These are phyloP conservation scores for Thymus quinquecostatus DNA, from an alignment of 257 asterid genomes.

Conservation along the genomic window DNA sequence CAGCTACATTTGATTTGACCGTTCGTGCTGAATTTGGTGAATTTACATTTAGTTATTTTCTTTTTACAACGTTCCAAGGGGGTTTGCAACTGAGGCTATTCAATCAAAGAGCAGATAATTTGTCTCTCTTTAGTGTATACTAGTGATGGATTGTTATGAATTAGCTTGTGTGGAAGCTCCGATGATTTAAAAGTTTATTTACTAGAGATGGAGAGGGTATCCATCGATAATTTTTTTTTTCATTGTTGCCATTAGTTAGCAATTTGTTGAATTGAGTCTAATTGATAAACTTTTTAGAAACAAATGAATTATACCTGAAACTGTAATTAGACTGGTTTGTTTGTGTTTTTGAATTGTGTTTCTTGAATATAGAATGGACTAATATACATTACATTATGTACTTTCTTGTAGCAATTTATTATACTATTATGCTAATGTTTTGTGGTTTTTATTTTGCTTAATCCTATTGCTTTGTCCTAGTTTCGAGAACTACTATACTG, in stretches of 20 bases:
- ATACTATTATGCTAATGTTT: neutral
- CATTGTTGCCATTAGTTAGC: constrained; percentile 1
- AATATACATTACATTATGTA: neutral
- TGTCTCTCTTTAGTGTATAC: neutral
- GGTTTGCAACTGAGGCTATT: neutral
- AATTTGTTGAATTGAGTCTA: neutral
- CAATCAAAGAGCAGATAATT: neutral
- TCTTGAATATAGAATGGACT: constrained; percentile 3
- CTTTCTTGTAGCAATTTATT: neutral
- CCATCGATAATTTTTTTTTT: neutral
- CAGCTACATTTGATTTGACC: neutral
- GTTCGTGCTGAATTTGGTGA: constrained; percentile 8
- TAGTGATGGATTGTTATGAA: neutral
- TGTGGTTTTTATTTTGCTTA: neutral
- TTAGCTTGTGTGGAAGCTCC: neutral
- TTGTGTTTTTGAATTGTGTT: constrained; percentile 1
- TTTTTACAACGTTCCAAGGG: neutral
- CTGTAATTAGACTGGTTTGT: constrained; percentile 1
- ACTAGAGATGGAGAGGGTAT: neutral
- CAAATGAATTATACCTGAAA: neutral
- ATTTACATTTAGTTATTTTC: constrained; percentile 6
- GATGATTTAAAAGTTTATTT: neutral
- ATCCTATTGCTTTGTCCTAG: constrained; percentile 12
- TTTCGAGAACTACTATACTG: constrained; percentile 1
- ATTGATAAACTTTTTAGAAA: neutral